phyloP scores from a whole-genome alignment of 169 alveolate species.

The Eimeria necatrix region DNA sequence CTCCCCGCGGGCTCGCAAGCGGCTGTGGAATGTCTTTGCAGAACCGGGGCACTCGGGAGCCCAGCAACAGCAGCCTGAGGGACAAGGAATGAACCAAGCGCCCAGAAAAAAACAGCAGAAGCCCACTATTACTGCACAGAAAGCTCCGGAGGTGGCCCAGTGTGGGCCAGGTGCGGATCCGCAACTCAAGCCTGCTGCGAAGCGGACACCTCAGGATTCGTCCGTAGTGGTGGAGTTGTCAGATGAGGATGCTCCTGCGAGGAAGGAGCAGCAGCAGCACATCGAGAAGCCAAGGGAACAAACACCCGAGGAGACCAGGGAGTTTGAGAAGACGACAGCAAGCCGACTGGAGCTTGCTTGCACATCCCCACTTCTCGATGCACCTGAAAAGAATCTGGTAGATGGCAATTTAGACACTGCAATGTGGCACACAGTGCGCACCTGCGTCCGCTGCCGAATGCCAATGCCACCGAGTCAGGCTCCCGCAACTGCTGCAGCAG shows the following conservation, averaged over 20 bases:
- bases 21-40: not conserved
- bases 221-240: constrained; percentile 39
- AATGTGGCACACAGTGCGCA: constrained; percentile 33
- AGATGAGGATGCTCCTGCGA: not conserved
- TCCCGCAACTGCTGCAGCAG: not conserved
- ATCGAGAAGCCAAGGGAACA: too few relatives aligned
- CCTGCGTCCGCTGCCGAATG: not conserved
- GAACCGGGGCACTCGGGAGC: too few relatives aligned
- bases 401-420: not conserved
- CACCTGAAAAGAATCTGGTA: too few relatives aligned
- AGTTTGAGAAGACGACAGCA: too few relatives aligned
- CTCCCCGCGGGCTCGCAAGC: constrained; percentile 6
- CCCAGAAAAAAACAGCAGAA: constrained; percentile 25
- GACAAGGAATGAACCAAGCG: not conserved
- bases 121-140: not conserved
- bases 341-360: too few relatives aligned
- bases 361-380: too few relatives aligned
- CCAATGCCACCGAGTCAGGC: not conserved
- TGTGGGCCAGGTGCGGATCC: not conserved
- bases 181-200: not conserved
- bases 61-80: too few relatives aligned
- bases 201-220: not conserved
- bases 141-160: not conserved
- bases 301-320: too few relatives aligned
- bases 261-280: not conserved